Percentiles rank a stretch among this genome's conserved stretches.
Conservation (phyloP, 78 protist species). For the Dictyostelium intermedium region DNA sequence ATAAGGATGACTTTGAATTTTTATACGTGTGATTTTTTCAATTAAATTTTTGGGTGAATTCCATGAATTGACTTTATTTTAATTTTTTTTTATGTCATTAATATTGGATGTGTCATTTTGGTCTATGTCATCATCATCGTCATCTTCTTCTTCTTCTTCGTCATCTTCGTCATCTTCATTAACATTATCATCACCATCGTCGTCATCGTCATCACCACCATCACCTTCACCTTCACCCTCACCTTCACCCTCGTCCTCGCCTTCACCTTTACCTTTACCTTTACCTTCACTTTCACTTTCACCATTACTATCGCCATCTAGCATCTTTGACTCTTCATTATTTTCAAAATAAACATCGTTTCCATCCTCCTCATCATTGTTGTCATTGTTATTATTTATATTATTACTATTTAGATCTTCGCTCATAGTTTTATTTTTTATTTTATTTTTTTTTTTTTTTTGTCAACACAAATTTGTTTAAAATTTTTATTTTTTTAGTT, state of each 20-base stretch:
- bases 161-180: not conserved
- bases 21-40: slow-evolving; percentile 92
- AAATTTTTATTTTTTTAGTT: no score
- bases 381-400: no score
- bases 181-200: not conserved
- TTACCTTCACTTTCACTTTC: not conserved
- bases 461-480: no score
- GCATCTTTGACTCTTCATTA: no score
- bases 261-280: not conserved
- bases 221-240: not conserved
- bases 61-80: slow-evolving; percentile 61
- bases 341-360: no score
- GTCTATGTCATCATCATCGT: not conserved
- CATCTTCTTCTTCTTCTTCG: not conserved
- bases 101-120: not conserved
- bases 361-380: no score
- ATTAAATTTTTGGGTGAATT: slow-evolving; percentile 81
- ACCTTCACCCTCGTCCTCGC: not conserved
- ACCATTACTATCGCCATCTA: no score
- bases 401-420: no score
- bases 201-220: not conserved
- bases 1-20: slow-evolving; percentile 87
- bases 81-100: not conserved
- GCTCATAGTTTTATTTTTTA: no score
- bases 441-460: no score